These are phyloP conservation scores for Cordyceps cicadae DNA, from an alignment of 2,329 filamentous ascomycete species.

Conservation along the genomic window DNA sequence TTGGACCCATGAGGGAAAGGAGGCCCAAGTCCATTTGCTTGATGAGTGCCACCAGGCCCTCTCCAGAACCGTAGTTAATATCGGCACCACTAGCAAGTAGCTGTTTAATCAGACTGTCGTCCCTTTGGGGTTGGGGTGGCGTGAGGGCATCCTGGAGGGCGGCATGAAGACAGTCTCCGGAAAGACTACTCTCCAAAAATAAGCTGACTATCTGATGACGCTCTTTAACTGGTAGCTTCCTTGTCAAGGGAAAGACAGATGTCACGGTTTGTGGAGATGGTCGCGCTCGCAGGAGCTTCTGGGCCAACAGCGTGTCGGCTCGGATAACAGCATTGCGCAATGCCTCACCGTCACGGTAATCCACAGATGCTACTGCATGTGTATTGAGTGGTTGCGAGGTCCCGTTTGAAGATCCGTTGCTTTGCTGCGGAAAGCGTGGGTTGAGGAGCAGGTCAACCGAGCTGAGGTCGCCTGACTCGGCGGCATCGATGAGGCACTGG, in stretches of 20 bases:
- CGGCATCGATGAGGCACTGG: constrained; percentile 43
- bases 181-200: constrained; percentile 41
- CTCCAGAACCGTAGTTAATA: constrained; percentile 44
- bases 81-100: constrained; percentile 45
- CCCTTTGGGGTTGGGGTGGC: constrained; percentile 37
- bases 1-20: constrained; percentile 36
- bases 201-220: constrained; percentile 41
- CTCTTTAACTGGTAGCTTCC: constrained; percentile 32
- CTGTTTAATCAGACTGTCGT: constrained; percentile 43
- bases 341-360: constrained; percentile 44
- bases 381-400: constrained; percentile 26
- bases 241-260: constrained; percentile 40
- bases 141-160: constrained; percentile 46
- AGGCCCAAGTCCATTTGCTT: constrained; percentile 38
- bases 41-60: constrained; percentile 41
- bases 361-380: constrained; percentile 44
- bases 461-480: constrained; percentile 37
- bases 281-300: constrained; percentile 37
- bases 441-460: constrained; percentile 42
- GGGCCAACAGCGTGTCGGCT: constrained; percentile 35
- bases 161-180: constrained; percentile 37
- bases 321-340: constrained; percentile 40
- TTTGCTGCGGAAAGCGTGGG: constrained; percentile 33
- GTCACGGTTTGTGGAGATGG: constrained; percentile 40
- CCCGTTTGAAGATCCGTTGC: constrained; percentile 12